Percentiles rank a stretch among this genome's conserved stretches.
Evolutionary conservation across 768 basidiomycete species (phyloP).

Genomic region (Tulasnella sp.): DNA sequence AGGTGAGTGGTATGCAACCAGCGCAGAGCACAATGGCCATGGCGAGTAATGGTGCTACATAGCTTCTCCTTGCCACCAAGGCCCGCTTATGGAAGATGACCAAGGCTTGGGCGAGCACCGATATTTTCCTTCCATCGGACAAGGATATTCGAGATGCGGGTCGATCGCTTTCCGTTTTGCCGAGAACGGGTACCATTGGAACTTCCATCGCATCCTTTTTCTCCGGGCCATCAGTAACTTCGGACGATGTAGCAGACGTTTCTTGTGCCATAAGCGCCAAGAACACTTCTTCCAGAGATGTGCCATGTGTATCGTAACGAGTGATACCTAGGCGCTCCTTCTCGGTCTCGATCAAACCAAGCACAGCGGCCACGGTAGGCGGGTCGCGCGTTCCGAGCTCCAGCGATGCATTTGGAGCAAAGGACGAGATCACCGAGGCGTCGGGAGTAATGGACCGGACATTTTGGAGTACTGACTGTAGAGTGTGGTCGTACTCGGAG

Average conservation of each 20-base stretch:
- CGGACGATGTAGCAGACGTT: slow-evolving; percentile 24
- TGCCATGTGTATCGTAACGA: slow-evolving; percentile 58
- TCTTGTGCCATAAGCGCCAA: slow-evolving; percentile 47
- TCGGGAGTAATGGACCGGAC: slow-evolving; percentile 40
- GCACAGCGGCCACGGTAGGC: slow-evolving; percentile 41
- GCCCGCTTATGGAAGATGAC: slow-evolving; percentile 66
- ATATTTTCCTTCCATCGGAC: slow-evolving; percentile 37
- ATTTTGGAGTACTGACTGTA: slow-evolving; percentile 30
- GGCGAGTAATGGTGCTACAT: slow-evolving; percentile 50
- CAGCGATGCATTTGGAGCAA: slow-evolving; percentile 39
- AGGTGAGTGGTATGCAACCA: slow-evolving; percentile 56
- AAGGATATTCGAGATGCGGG: background rate
- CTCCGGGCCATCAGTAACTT: slow-evolving; percentile 24
- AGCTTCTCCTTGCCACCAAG: slow-evolving; percentile 53
- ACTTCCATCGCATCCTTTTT: background rate
- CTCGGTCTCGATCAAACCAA: slow-evolving; percentile 40
- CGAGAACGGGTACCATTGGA: background rate
- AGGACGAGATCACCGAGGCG: slow-evolving; percentile 34
- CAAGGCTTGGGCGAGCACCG: slow-evolving; percentile 52
- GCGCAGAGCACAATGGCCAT: slow-evolving; percentile 50
- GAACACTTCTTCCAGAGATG: slow-evolving; percentile 76
- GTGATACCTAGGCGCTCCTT: slow-evolving; percentile 28
- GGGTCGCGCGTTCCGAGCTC: slow-evolving; percentile 55
- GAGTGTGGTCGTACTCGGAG: slow-evolving; percentile 18
- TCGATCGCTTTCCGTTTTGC: background rate